Percentiles rank a stretch among this genome's conserved stretches.
phyloP scores from a whole-genome alignment of 257 asterid genomes.

The Phtheirospermum japonicum region DNA sequence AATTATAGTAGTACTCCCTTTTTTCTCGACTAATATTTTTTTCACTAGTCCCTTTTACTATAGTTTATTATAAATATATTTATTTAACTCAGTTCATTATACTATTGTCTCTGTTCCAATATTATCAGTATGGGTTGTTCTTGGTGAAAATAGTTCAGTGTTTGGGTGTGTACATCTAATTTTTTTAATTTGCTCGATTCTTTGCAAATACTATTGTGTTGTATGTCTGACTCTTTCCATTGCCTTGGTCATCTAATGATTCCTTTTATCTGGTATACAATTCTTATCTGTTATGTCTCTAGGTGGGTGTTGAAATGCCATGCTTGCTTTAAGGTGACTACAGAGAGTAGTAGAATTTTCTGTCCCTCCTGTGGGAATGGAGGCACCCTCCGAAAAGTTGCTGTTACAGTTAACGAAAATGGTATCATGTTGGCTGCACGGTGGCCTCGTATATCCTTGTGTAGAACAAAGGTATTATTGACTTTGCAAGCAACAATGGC shows the following conservation, averaged over 20 bases:
- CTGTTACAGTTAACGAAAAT: constrained; percentile 88
- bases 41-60: too few species aligned
- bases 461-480: constrained; percentile 82
- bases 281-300: constrained; percentile 7
- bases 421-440: constrained; percentile 79
- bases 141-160: not conserved
- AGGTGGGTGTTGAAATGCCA: constrained; percentile 99
- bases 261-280: not conserved
- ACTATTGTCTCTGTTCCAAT: too few species aligned
- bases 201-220: not conserved
- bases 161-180: not conserved
- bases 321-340: constrained; percentile 94
- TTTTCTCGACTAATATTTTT: too few species aligned
- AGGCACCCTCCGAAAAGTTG: constrained; percentile 91
- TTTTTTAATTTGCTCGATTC: not conserved
- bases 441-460: constrained; percentile 73
- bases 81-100: too few species aligned
- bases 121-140: not conserved
- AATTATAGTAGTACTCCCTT: too few species aligned
- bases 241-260: constrained; percentile 10
- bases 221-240: constrained; percentile 13
- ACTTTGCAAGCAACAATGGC: constrained; percentile 8
- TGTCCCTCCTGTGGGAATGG: constrained; percentile 98
- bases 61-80: too few species aligned
- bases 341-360: constrained; percentile 79